phyloP scores from a whole-genome alignment of 208 protist species.

The Trypanosoma platydactyli region DNA sequence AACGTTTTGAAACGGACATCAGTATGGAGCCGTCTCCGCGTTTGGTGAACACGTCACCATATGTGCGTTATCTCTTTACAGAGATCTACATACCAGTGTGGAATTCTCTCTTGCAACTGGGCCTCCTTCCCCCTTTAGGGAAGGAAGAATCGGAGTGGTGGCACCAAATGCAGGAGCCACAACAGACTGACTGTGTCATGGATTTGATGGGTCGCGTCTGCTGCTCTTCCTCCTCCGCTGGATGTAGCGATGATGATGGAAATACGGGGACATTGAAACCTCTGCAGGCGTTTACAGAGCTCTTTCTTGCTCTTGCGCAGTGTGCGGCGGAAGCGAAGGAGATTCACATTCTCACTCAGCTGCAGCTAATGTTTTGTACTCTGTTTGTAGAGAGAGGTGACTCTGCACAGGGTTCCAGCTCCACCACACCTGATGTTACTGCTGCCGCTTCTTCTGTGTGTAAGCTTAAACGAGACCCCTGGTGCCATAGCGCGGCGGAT shows the following conservation, averaged over 20 bases:
- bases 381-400: conserved; percentile 28
- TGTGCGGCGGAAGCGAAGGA: conserved; percentile 62
- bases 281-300: conserved; percentile 35
- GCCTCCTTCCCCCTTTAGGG: conserved; percentile 25
- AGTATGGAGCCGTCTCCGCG: neutral
- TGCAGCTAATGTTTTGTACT: conserved; percentile 48
- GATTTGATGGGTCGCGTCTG: conserved; percentile 4
- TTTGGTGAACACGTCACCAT: conserved; percentile 21
- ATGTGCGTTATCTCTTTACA: conserved; percentile 35
- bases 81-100: conserved; percentile 52
- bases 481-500: conserved; percentile 11
- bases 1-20: neutral
- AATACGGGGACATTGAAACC: neutral
- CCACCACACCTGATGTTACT: neutral
- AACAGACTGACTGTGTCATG: neutral
- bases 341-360: conserved; percentile 35
- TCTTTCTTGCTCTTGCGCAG: conserved; percentile 47
- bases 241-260: neutral
- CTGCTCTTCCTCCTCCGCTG: neutral
- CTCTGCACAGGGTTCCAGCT: neutral
- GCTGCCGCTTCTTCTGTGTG: neutral
- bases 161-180: neutral
- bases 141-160: conserved; percentile 4
- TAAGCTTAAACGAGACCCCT: conserved; percentile 3
- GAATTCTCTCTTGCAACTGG: conserved; percentile 27